These are phyloP conservation scores for Ceratobasidium sp. DNA, from an alignment of 1,284 basidiomycete genomes.

Conservation along the genomic window DNA sequence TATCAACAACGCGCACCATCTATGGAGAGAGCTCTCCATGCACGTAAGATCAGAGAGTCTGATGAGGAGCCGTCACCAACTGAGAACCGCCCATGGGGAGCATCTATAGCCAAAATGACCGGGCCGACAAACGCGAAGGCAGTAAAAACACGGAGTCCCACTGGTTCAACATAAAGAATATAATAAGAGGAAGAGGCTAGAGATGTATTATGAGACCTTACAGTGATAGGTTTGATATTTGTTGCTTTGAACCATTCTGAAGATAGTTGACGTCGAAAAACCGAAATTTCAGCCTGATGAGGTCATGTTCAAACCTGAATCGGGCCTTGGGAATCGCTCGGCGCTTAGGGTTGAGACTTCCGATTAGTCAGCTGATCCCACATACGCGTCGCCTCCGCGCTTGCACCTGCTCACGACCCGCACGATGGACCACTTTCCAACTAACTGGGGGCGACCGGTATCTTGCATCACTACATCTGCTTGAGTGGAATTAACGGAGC, in stretches of 20 bases:
- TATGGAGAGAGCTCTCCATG: slow-evolving; percentile 58
- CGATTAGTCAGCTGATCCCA: slow-evolving; percentile 28
- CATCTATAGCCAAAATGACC: slow-evolving; percentile 66
- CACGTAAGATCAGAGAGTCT: not conserved
- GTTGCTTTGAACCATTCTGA: slow-evolving; percentile 2
- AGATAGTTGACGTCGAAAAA: not conserved
- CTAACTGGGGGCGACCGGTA: slow-evolving; percentile 84
- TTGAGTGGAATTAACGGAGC: not conserved
- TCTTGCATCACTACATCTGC: slow-evolving; percentile 54
- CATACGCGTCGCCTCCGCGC: slow-evolving; percentile 42
- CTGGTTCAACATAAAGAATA: not conserved
- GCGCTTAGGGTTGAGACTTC: not conserved
- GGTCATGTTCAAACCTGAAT: not conserved
- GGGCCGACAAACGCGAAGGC: slow-evolving; percentile 27
- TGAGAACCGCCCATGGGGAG: slow-evolving; percentile 83
- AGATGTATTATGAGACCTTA: not conserved
- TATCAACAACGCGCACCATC: slow-evolving; percentile 62
- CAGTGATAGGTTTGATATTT: slow-evolving; percentile 34
- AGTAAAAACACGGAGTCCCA: slow-evolving; percentile 25
- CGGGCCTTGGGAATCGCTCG: not conserved
- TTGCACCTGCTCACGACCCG: slow-evolving; percentile 42
- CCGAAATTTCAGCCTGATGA: not conserved
- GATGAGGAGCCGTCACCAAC: not conserved
- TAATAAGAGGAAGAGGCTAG: not conserved
- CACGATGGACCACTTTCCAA: slow-evolving; percentile 83